phyloP scores from a whole-genome alignment of 1,284 basidiomycete genomes.

The Ganoderma sinense region DNA sequence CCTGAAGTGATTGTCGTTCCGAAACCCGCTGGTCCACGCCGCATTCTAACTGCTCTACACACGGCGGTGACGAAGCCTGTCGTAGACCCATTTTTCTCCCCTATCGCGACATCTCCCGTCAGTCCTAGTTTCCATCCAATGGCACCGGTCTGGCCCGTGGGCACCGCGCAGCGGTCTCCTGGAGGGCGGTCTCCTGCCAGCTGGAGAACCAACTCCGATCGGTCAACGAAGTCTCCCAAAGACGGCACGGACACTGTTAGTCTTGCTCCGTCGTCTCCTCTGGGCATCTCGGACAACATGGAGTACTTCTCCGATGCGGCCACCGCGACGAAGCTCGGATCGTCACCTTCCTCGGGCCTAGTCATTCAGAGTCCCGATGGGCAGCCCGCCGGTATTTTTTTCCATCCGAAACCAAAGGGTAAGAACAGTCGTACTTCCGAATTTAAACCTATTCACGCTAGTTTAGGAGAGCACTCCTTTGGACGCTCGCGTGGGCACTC shows the following conservation, averaged over 20 bases:
- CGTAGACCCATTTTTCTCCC: conserved; percentile 89
- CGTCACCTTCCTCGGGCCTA: conserved; percentile 86
- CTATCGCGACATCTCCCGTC: conserved; percentile 91
- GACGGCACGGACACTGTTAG: conserved; percentile 46
- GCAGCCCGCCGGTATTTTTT: conserved; percentile 93
- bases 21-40: conserved; percentile 92
- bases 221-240: conserved; percentile 62
- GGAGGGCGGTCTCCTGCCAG: conserved; percentile 51
- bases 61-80: conserved; percentile 85
- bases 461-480: conserved; percentile 10
- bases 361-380: conserved; percentile 94
- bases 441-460: conserved; percentile 8
- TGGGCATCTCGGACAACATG: conserved; percentile 77
- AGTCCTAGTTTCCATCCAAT: conserved; percentile 63
- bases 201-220: conserved; percentile 65
- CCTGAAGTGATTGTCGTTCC: conserved; percentile 95
- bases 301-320: conserved; percentile 90
- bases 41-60: conserved; percentile 89
- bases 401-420: conserved; percentile 75
- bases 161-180: conserved; percentile 48
- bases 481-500: conserved; percentile 27
- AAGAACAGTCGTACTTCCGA: conserved; percentile 27
- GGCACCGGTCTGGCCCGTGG: conserved; percentile 52
- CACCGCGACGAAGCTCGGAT: conserved; percentile 72
- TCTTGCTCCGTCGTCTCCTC: conserved; percentile 73